Evolutionary conservation across 78 protist species (phyloP), one percentile per base, ranked within the genome.

Genomic region (Trichosphaerium sp.): DNA sequence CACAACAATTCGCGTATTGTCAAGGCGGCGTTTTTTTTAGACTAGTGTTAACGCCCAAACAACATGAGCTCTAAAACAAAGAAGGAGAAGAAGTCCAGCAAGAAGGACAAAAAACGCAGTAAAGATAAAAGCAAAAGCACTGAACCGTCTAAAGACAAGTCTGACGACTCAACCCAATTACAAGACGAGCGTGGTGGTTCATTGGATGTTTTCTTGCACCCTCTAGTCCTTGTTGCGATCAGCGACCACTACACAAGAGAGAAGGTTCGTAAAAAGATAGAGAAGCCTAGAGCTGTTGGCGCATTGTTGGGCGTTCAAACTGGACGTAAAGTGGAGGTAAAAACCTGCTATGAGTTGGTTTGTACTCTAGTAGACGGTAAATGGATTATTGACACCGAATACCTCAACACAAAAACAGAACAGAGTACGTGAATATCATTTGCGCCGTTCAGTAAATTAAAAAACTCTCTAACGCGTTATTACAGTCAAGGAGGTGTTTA

Each of bases 181-280:
- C n/a, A n/a, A n/a, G 69, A 11, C 23, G 69, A 41, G 69, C 41
- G n/a, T 40, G 25, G 31, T 15, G 42, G 74, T 39, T 68, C 82
- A 40, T 52, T 75, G 35, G 39, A 78, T 29, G 60, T 83, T 23
- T 55, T 41, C 40, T 80, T 90, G 21, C 94, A 90, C 64, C 94
- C 94, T 26, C 70, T 88, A 54, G 92, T 86, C 14, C 34, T 90
- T 44, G 58, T 90, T 43, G 85, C 80, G 65, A 84, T 90, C 0
- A 26, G 77, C 28, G 94, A 90, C 63, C 94, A 90, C 66, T 64
- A 18, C 64, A 90, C 92, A 15, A 71, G 94, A 31, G 23, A 63
- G 3, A 59, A 65, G 14, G 81, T 78, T 3, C 63, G 10, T 18
- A 37, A 21, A 39, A 64, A 75, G 25, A 26, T 56, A 35, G 28